phyloP scores from a whole-genome alignment of 495 filamentous ascomycete species.

The Penicillium mononematosum region DNA sequence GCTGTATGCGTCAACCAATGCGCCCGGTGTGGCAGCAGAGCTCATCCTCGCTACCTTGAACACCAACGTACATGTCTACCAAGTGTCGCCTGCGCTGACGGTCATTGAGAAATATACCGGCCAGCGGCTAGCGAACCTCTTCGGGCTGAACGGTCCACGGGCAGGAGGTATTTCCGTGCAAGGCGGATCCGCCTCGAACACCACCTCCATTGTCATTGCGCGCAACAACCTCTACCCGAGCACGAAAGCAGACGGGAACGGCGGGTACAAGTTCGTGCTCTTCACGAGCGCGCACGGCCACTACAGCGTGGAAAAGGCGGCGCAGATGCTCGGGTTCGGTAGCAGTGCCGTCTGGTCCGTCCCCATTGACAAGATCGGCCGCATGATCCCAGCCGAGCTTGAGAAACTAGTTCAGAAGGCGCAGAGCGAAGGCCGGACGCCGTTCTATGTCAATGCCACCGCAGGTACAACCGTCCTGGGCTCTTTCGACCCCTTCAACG shows the following conservation, averaged over 20 bases:
- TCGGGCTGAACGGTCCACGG: conserved; percentile 69
- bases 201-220: conserved; percentile 83
- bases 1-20: conserved; percentile 81
- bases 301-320: conserved; percentile 93
- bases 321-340: conserved; percentile 81
- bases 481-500: conserved; percentile 78
- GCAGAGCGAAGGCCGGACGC: conserved; percentile 63
- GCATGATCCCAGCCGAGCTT: conserved; percentile 67
- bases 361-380: conserved; percentile 66
- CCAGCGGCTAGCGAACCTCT: conserved; percentile 65
- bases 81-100: conserved; percentile 85
- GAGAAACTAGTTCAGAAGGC: conserved; percentile 58
- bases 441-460: conserved; percentile 94
- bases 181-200: conserved; percentile 83
- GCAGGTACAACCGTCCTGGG: conserved; percentile 93
- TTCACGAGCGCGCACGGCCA: conserved; percentile 89
- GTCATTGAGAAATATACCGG: conserved; percentile 80
- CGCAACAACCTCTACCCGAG: conserved; percentile 79
- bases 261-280: conserved; percentile 63
- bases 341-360: conserved; percentile 70
- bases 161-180: conserved; percentile 86
- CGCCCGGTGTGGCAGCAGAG: conserved; percentile 80
- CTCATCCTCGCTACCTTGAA: conserved; percentile 80
- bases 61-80: conserved; percentile 86
- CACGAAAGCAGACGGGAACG: conserved; percentile 71